phyloP scores from a whole-genome alignment of 495 filamentous ascomycete species.

The Schizothecium vesticola region DNA sequence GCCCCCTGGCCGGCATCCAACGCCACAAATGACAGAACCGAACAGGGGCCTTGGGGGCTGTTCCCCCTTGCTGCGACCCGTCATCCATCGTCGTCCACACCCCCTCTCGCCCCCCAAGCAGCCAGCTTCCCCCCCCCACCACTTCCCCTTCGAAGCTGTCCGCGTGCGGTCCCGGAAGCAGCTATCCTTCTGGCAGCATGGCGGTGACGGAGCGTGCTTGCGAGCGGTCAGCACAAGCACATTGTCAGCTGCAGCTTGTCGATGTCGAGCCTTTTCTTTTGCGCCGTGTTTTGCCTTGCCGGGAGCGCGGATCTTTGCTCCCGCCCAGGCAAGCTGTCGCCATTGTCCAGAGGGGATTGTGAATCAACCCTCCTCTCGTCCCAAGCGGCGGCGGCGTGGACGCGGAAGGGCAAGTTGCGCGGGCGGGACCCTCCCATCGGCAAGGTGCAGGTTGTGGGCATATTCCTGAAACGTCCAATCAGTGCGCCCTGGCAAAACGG shows the following conservation, averaged over 20 bases:
- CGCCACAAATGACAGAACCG: slow-evolving; percentile 3
- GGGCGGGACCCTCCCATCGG: slow-evolving; percentile 10
- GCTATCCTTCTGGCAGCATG: slow-evolving; percentile 8
- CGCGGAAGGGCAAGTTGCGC: slow-evolving; percentile 14
- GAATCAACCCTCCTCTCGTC: background rate
- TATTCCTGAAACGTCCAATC: slow-evolving; percentile 21
- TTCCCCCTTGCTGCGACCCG: background rate
- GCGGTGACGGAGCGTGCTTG: slow-evolving; percentile 4
- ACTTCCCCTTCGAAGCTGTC: background rate
- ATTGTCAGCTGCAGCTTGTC: slow-evolving; percentile 10
- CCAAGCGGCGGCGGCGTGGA: background rate
- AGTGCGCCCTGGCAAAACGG: slow-evolving; percentile 9
- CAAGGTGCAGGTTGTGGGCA: slow-evolving; percentile 22
- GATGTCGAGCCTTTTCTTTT: background rate
- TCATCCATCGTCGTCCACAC: background rate
- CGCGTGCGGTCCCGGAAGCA: background rate
- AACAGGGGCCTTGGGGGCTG: background rate
- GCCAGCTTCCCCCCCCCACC: background rate
- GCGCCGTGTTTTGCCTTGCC: background rate
- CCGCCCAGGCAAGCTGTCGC: background rate
- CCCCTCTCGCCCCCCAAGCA: background rate
- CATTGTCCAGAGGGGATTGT: background rate
- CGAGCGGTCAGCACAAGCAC: background rate
- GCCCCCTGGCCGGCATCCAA: slow-evolving; percentile 15
- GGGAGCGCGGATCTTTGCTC: background rate